Conservation (phyloP, 2,329 filamentous ascomycete genomes). For the Penicillium verrucosum region DNA sequence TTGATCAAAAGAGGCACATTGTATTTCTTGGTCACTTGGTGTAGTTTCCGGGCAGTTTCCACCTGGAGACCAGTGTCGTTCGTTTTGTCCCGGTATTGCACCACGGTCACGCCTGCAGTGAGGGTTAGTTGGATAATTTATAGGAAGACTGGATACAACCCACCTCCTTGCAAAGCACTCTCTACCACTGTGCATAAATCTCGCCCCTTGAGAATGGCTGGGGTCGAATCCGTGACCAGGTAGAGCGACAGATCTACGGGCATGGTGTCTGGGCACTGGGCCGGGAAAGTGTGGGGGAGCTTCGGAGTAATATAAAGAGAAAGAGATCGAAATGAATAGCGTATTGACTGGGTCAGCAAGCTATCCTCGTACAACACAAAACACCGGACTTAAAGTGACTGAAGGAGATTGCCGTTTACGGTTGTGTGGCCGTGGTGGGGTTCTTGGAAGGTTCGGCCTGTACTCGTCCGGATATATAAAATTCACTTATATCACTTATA, state of each 20-base stretch:
- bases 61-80: constrained; percentile 71
- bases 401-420: constrained; percentile 5
- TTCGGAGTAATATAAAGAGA: neutral
- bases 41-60: constrained; percentile 66
- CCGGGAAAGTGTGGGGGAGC: neutral
- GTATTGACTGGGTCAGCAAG: neutral
- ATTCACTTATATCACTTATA: neutral
- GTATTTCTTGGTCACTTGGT: constrained; percentile 64
- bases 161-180: constrained; percentile 69
- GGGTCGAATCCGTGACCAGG: constrained; percentile 90
- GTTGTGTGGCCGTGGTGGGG: constrained; percentile 7
- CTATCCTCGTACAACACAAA: constrained; percentile 1
- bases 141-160: constrained; percentile 13
- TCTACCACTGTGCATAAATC: constrained; percentile 72
- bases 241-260: constrained; percentile 76
- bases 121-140: constrained; percentile 21
- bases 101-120: constrained; percentile 63
- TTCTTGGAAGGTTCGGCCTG: neutral
- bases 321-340: neutral
- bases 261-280: constrained; percentile 27
- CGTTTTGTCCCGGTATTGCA: constrained; percentile 89
- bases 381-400: neutral
- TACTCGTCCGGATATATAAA: neutral
- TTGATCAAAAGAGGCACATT: constrained; percentile 85
- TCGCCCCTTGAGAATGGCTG: constrained; percentile 69